These are phyloP conservation scores for Hypoxylon fragiforme DNA, from an alignment of 495 filamentous ascomycete genomes.

Conservation along the genomic window DNA sequence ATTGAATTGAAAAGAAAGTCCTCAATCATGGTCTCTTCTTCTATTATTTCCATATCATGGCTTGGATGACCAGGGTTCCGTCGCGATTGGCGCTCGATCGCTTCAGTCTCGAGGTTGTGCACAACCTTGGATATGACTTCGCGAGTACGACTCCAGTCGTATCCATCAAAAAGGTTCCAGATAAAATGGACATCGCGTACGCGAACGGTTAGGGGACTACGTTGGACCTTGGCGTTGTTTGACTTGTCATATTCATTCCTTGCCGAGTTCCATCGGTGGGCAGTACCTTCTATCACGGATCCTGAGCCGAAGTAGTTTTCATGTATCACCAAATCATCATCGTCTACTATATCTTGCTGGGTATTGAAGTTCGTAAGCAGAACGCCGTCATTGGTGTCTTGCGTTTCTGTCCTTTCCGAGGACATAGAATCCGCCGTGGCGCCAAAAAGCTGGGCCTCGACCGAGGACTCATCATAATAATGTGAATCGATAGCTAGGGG, in stretches of 20 bases:
- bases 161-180: conserved; percentile 98
- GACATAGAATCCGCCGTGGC: conserved; percentile 41
- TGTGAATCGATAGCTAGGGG: conserved; percentile 45
- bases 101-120: conserved; percentile 78
- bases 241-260: conserved; percentile 70
- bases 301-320: conserved; percentile 78
- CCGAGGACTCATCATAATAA: conserved; percentile 43
- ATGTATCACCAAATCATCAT: conserved; percentile 63
- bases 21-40: conserved; percentile 84
- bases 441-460: conserved; percentile 47
- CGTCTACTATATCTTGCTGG: conserved; percentile 25
- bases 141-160: conserved; percentile 89
- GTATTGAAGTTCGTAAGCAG: conserved; percentile 52
- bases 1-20: conserved; percentile 99
- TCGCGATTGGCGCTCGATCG: conserved; percentile 68
- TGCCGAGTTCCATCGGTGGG: conserved; percentile 76
- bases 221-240: conserved; percentile 62
- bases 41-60: conserved; percentile 63
- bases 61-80: conserved; percentile 44
- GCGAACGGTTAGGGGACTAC: conserved; percentile 73
- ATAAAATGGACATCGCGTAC: conserved; percentile 89
- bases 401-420: conserved; percentile 41
- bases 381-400: conserved; percentile 60
- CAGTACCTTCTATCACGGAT: conserved; percentile 64
- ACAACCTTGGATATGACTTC: conserved; percentile 86